Percentiles rank a stretch among this genome's conserved stretches.
Evolutionary conservation across 2,329 filamentous ascomycete species (phyloP).

Genomic region (Alternaria infectoria): DNA sequence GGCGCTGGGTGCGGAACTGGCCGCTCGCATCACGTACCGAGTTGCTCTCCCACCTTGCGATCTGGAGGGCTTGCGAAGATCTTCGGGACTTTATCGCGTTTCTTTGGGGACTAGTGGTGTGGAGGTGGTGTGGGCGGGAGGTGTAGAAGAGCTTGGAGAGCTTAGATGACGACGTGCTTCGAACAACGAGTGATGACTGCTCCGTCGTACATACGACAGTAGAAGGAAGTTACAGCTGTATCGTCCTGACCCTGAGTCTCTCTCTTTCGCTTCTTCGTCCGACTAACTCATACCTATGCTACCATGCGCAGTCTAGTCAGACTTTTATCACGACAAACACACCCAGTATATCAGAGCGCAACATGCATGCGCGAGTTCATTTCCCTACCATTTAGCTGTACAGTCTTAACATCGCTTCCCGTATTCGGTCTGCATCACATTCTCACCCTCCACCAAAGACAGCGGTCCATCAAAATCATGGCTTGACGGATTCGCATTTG

Average conservation of each 20-base stretch:
- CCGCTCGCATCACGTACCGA: not conserved
- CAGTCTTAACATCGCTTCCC: too few relatives aligned
- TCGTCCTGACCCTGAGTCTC: not conserved
- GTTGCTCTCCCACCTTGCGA: not conserved
- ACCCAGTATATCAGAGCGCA: too few relatives aligned
- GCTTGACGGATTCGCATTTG: not conserved
- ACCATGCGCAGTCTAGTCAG: not conserved
- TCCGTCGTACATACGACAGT: not conserved
- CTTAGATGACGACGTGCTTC: not conserved
- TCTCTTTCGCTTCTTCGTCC: not conserved
- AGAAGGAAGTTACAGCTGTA: accelerated
- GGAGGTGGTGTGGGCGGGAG: not conserved
- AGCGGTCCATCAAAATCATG: not conserved
- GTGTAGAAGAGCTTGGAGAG: not conserved
- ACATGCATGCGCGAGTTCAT: too few relatives aligned
- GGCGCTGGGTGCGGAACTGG: not conserved
- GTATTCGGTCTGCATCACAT: not conserved
- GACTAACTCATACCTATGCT: not conserved
- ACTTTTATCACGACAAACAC: too few relatives aligned
- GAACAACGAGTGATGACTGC: not conserved
- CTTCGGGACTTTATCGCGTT: not conserved
- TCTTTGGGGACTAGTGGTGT: not conserved
- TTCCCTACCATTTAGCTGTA: too few relatives aligned
- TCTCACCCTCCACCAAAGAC: not conserved
- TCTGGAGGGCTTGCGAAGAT: not conserved